Percentiles rank a stretch among this genome's conserved stretches.
phyloP scores from a whole-genome alignment of 2,329 filamentous ascomycete genomes.

The Xylogone sp. region DNA sequence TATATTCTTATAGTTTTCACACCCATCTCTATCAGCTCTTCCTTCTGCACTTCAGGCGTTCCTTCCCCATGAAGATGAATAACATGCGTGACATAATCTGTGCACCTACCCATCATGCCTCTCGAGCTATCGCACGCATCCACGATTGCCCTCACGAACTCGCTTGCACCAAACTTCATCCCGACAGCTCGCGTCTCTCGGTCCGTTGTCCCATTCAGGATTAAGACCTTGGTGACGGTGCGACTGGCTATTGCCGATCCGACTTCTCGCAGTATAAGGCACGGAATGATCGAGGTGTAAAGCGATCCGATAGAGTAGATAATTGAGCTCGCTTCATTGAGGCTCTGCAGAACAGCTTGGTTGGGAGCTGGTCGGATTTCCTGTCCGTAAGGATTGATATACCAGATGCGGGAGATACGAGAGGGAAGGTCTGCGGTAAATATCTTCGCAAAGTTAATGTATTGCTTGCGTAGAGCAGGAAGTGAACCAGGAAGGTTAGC shows the following conservation, averaged over 20 bases:
- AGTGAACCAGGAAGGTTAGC: slow-evolving; percentile 79
- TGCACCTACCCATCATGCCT: slow-evolving; percentile 42
- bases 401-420: slow-evolving; percentile 82
- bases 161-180: slow-evolving; percentile 60
- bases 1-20: slow-evolving; percentile 77
- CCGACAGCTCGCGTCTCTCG: slow-evolving; percentile 75
- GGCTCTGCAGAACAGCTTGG: slow-evolving; percentile 68
- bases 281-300: slow-evolving; percentile 86
- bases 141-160: slow-evolving; percentile 79
- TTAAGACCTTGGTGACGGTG: slow-evolving; percentile 60
- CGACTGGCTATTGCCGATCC: slow-evolving; percentile 56
- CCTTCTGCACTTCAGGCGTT: slow-evolving; percentile 67
- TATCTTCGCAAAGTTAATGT: slow-evolving; percentile 77
- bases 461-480: slow-evolving; percentile 72
- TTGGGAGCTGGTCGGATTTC: slow-evolving; percentile 86
- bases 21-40: slow-evolving; percentile 59
- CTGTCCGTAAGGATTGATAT: slow-evolving; percentile 98
- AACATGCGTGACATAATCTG: slow-evolving; percentile 75
- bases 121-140: slow-evolving; percentile 51
- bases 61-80: slow-evolving; percentile 71
- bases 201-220: slow-evolving; percentile 76
- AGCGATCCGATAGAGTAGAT: slow-evolving; percentile 93
- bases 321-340: slow-evolving; percentile 62
- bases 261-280: slow-evolving; percentile 72
- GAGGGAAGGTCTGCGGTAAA: slow-evolving; percentile 71